Conservation (phyloP, 2,329 filamentous ascomycete species). For the Aspergillus sp. region DNA sequence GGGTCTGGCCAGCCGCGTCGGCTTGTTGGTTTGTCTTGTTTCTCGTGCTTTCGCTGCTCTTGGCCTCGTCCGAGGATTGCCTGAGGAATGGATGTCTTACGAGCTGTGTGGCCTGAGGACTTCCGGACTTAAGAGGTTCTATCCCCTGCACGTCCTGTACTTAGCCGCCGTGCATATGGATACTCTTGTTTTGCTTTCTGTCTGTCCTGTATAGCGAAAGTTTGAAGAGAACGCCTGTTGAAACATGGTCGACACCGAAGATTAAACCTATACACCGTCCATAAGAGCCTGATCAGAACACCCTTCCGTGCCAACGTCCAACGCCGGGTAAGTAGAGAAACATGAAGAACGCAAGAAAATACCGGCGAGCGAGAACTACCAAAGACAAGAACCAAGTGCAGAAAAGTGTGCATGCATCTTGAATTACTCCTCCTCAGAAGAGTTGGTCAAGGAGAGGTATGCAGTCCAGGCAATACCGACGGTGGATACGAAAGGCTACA, state of each 20-base stretch:
- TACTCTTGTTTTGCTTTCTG: not conserved
- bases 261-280: conserved; percentile 15
- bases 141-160: not conserved
- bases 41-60: not conserved
- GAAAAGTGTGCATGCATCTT: conserved; percentile 12
- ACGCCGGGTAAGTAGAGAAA: conserved; percentile 15
- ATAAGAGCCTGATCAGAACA: conserved; percentile 7
- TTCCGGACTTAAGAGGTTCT: not conserved
- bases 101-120: not conserved
- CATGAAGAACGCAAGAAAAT: conserved; percentile 4
- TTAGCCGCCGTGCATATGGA: not conserved
- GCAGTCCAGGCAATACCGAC: conserved; percentile 97
- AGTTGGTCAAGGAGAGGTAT: conserved; percentile 89
- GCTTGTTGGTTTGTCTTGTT: not conserved
- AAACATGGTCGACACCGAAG: conserved; percentile 5
- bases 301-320: conserved; percentile 11
- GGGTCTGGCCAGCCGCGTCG: conserved; percentile 10
- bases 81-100: not conserved
- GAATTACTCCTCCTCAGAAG: conserved; percentile 65
- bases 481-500: conserved; percentile 89
- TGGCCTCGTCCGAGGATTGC: not conserved
- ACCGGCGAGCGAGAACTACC: not conserved
- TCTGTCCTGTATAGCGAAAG: not conserved
- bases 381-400: conserved; percentile 9
- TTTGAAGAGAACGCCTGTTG: conserved; percentile 1